phyloP scores from a whole-genome alignment of 2,329 filamentous ascomycete species.

The Periconia digitata region DNA sequence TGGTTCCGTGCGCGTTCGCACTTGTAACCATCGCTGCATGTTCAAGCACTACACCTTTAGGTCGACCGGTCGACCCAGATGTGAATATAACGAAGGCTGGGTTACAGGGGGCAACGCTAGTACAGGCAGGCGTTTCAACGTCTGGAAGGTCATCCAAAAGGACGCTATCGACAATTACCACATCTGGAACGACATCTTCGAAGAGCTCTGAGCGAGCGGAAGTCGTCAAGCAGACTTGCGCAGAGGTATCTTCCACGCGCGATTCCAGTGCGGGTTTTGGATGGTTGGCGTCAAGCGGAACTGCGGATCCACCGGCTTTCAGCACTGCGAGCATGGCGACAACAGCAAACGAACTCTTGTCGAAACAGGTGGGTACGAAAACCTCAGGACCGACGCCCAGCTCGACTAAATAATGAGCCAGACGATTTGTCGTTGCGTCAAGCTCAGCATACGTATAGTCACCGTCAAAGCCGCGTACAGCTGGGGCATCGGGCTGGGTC shows the following conservation, averaged over 20 bases:
- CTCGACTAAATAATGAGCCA: constrained; percentile 32
- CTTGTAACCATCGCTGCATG: constrained; percentile 36
- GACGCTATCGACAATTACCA: constrained; percentile 31
- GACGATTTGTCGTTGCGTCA: constrained; percentile 22
- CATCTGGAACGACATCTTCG: constrained; percentile 45
- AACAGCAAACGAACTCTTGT: constrained; percentile 40
- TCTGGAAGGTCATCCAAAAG: constrained; percentile 39
- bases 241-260: constrained; percentile 42
- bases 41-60: constrained; percentile 38
- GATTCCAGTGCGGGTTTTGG: constrained; percentile 40
- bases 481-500: constrained; percentile 28
- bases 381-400: constrained; percentile 34
- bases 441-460: constrained; percentile 37
- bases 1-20: constrained; percentile 31
- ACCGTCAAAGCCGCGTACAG: constrained; percentile 37
- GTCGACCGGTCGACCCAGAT: constrained; percentile 34
- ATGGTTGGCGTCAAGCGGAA: constrained; percentile 41
- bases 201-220: constrained; percentile 41
- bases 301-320: constrained; percentile 41
- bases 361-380: constrained; percentile 42
- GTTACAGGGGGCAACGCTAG: constrained; percentile 25
- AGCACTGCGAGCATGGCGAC: constrained; percentile 44
- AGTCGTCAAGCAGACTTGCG: constrained; percentile 45
- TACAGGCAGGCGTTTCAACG: constrained; percentile 15
- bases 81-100: constrained; percentile 38